These are phyloP conservation scores for Neofusicoccum ribis DNA, from an alignment of 2,329 filamentous ascomycete genomes.

Conservation along the genomic window DNA sequence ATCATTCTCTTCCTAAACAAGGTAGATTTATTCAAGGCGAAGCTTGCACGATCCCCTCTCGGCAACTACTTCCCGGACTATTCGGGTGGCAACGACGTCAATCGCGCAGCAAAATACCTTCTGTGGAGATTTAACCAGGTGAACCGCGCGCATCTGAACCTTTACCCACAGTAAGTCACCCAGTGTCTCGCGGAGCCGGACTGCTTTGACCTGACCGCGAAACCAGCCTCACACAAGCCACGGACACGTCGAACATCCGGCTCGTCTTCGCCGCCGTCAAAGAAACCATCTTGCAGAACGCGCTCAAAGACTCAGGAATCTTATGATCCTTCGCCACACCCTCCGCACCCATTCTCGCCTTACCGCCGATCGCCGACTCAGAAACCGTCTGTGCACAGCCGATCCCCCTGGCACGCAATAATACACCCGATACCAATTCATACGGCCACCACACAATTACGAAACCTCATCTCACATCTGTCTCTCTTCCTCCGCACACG, in stretches of 20 bases:
- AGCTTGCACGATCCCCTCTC: constrained; percentile 83
- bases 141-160: constrained; percentile 89
- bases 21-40: constrained; percentile 96
- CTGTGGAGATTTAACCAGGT: constrained; percentile 99
- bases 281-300: constrained; percentile 97
- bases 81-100: constrained; percentile 95
- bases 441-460: constrained; percentile 20
- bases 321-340: constrained; percentile 47
- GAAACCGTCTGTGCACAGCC: constrained; percentile 21
- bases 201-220: constrained; percentile 2
- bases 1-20: constrained; percentile 99
- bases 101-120: constrained; percentile 95
- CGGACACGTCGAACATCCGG: constrained; percentile 96
- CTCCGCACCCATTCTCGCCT: constrained; percentile 9
- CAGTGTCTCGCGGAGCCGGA: not conserved
- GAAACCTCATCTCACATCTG: constrained; percentile 11
- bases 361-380: constrained; percentile 20
- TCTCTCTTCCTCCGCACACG: constrained; percentile 9
- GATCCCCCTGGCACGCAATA: constrained; percentile 20
- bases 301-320: constrained; percentile 96
- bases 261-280: constrained; percentile 98
- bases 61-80: constrained; percentile 98
- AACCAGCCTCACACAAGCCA: constrained; percentile 89
- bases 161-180: constrained; percentile 88
- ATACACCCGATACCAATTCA: constrained; percentile 19